Evolutionary conservation across 345 rosid genomes (phyloP), one percentile per base, ranked within the genome.

Genomic region (Populus euphratica): DNA sequence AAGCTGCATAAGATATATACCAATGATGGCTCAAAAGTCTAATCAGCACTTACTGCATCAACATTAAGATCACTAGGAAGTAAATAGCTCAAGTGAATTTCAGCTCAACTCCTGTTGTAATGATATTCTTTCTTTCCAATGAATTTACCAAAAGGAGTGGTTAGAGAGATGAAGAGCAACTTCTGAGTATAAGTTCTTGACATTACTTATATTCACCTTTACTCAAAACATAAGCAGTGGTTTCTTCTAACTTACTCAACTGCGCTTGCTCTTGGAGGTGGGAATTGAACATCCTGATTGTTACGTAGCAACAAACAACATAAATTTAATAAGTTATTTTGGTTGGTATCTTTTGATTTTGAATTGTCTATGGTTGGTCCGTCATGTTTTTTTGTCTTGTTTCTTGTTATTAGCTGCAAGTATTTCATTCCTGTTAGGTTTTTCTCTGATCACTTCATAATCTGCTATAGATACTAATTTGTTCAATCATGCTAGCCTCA

Each of bases 121-220:
- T 49, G 5, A 43, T 33, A 43, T 72, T 43, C 38, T 80, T 49
- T 73, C 72, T 70, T 59, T 71, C 21, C 9, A 12, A 0, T 18
- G 25, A 66, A 72, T 39, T 38, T 18, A 36, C 49, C 16, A 50
- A 31, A 56, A n/a, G 69, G 17, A n/a, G 50, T 17, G 18, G 49
- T 72, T 23, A 61, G 4, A 71, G 61, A 78, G 77, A n/a, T 62
- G 77, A 72, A 62, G 63, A 73, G n/a, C 44, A 18, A 72, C 16
- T 35, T 61, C 69, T 10, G 35, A 41, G 76, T 69, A 43, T 12
- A 20, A 68, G 50, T 65, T n/a, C 23, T n/a, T 59, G 64, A 35
- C 68, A 39, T 3, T 68, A 33, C 16, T 33, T 35, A 27, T 36
- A 14, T 25, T 49, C 33, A 5, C 72, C 78, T 61, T 69, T 47